Conservation (phyloP, 768 basidiomycete species). For the Lactifluus rugatus region DNA sequence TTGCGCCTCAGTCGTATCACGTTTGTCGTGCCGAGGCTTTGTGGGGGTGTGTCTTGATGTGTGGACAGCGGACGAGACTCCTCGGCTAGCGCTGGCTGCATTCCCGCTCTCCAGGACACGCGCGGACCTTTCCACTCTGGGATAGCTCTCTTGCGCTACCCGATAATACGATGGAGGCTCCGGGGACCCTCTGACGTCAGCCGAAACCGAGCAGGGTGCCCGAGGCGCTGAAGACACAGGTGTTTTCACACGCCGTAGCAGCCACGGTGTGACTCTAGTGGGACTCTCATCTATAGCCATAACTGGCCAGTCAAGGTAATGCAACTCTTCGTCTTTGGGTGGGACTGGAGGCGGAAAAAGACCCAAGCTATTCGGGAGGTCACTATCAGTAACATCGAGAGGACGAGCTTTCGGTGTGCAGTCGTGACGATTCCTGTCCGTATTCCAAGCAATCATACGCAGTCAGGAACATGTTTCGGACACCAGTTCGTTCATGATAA, state of each 20-base stretch:
- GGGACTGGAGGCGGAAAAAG: constrained; percentile 1
- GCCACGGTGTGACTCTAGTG: constrained; percentile 13
- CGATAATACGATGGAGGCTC: constrained; percentile 1
- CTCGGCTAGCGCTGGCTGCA: neutral
- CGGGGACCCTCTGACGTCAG: neutral
- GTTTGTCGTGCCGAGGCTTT: neutral
- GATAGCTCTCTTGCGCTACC: neutral
- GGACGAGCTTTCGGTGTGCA: constrained; percentile 8
- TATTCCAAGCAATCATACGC: neutral
- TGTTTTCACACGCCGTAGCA: constrained; percentile 4
- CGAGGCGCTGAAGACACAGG: neutral
- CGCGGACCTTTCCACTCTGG: neutral
- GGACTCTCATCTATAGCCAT: neutral
- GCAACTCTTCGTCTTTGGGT: neutral
- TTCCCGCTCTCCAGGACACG: neutral
- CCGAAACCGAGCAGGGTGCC: neutral
- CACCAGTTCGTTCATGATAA: neutral
- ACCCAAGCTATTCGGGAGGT: neutral
- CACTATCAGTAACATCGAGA: neutral
- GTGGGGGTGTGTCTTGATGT: neutral
- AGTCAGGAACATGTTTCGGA: neutral
- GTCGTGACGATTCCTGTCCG: neutral
- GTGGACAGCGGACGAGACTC: neutral
- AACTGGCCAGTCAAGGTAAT: neutral
- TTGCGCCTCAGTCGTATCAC: neutral